These are phyloP conservation scores for Tetrahymena thermophila DNA, from an alignment of 73 alveolate genomes.

Conservation along the genomic window DNA sequence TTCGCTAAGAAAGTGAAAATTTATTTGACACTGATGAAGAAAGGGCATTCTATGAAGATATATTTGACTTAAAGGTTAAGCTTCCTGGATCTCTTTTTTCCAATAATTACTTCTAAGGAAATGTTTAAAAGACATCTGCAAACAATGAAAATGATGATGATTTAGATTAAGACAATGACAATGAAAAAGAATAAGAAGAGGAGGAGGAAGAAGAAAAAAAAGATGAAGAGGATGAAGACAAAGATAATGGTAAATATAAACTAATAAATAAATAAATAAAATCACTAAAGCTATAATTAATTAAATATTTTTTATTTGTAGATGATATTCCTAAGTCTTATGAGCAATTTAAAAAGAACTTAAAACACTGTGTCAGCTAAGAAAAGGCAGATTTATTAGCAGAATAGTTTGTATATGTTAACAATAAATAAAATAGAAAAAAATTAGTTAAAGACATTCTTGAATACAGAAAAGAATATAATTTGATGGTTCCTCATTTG, in stretches of 20 bases:
- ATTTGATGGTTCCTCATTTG: slow-evolving; percentile 13
- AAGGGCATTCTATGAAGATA: not conserved
- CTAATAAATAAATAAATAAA: not conserved
- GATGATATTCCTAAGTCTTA: not conserved
- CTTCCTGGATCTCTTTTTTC: not conserved
- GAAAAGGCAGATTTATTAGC: slow-evolving; percentile 34
- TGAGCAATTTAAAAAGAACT: not conserved
- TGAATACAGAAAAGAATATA: slow-evolving; percentile 19
- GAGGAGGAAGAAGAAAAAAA: not conserved
- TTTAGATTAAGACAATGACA: not conserved
- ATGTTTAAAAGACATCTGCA: not conserved
- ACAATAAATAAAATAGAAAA: slow-evolving; percentile 20
- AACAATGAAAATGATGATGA: slow-evolving; percentile 32
- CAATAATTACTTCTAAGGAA: slow-evolving; percentile 1
- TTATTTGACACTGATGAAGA: not conserved
- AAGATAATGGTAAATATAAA: slow-evolving; percentile 3
- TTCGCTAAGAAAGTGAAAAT: not conserved
- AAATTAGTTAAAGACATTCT: slow-evolving; percentile 18
- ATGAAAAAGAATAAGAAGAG: not conserved
- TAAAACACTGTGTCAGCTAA: slow-evolving; percentile 19
- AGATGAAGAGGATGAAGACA: not conserved
- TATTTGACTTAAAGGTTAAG: not conserved
- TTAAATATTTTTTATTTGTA: not conserved
- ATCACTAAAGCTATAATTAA: no score
- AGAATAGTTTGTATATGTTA: not conserved